A percentile compares a stretch with the other conserved stretches of the same genome.
Evolutionary conservation across 768 basidiomycete genomes (phyloP).

Genomic region (Royoungia palumana): DNA sequence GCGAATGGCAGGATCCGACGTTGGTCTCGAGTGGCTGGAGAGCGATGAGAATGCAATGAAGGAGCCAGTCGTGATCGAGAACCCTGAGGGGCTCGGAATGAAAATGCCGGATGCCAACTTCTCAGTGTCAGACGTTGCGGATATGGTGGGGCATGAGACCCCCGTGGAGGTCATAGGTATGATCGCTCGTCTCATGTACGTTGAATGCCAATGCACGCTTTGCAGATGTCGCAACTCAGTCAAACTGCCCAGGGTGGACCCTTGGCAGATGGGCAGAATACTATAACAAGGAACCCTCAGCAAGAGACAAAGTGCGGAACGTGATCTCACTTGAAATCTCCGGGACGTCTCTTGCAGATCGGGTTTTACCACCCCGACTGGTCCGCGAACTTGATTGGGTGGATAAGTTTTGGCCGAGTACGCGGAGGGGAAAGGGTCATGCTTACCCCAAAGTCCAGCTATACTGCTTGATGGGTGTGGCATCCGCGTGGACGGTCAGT

Average conservation of each 20-base stretch:
- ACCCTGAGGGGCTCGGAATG: slow-evolving; percentile 83
- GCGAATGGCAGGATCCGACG: slow-evolving; percentile 61
- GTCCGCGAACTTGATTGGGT: slow-evolving; percentile 96
- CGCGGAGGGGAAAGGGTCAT: slow-evolving; percentile 68
- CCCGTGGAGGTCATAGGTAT: slow-evolving; percentile 91
- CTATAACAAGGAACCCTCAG: slow-evolving; percentile 60
- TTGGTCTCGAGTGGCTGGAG: slow-evolving; percentile 74
- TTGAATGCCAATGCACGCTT: slow-evolving; percentile 1
- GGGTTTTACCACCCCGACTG: slow-evolving; percentile 77
- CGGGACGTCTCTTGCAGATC: slow-evolving; percentile 74
- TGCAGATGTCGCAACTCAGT: slow-evolving; percentile 85
- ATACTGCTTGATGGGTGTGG: slow-evolving; percentile 97
- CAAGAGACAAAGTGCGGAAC: slow-evolving; percentile 86
- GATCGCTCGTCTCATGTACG: slow-evolving; percentile 15
- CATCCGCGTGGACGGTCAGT: slow-evolving; percentile 88
- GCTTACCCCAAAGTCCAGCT: slow-evolving; percentile 90
- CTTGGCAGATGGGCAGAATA: slow-evolving; percentile 90
- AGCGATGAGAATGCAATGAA: slow-evolving; percentile 68
- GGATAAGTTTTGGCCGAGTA: slow-evolving; percentile 89
- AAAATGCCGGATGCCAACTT: slow-evolving; percentile 74
- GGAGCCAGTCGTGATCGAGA: slow-evolving; percentile 80
- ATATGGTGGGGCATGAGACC: slow-evolving; percentile 71
- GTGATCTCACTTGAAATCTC: slow-evolving; percentile 95
- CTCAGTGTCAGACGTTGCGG: slow-evolving; percentile 77
- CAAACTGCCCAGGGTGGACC: slow-evolving; percentile 83